Evolutionary conservation across 2,329 filamentous ascomycete genomes (phyloP).

Genomic region (Anisogramma anomala): DNA sequence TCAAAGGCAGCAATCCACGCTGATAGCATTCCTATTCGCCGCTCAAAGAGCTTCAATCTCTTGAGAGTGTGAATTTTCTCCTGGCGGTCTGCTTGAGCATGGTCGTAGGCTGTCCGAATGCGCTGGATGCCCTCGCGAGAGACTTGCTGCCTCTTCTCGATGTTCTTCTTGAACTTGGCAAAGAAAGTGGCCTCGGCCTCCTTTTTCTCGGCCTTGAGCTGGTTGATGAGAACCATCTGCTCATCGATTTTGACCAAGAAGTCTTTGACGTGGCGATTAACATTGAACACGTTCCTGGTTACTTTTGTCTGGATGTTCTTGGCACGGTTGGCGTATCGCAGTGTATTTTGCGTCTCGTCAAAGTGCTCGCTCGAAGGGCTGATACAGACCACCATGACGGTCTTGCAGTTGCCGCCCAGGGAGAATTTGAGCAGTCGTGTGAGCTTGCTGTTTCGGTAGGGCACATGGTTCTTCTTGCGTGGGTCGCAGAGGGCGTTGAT

Average conservation of each 20-base stretch:
- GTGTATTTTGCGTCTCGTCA: conserved; percentile 94
- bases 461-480: conserved; percentile 83
- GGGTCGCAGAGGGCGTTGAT: conserved; percentile 97
- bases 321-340: conserved; percentile 91
- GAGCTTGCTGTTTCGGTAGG: conserved; percentile 95
- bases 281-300: conserved; percentile 97
- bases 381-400: conserved; percentile 98
- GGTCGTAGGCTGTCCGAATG: conserved; percentile 72
- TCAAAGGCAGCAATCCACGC: conserved; percentile 93
- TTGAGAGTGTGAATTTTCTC: conserved; percentile 73
- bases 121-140: conserved; percentile 68
- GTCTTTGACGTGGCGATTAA: conserved; percentile 97
- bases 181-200: conserved; percentile 74
- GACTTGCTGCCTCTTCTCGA: conserved; percentile 67
- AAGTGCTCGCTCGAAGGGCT: conserved; percentile 94
- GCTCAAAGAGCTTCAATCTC: conserved; percentile 69
- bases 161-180: conserved; percentile 81
- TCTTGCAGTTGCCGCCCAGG: conserved; percentile 93
- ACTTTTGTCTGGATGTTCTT: conserved; percentile 99
- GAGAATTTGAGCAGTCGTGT: conserved; percentile 94
- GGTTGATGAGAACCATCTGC: conserved; percentile 93
- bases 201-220: conserved; percentile 85
- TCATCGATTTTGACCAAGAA: conserved; percentile 99
- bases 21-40: conserved; percentile 74
- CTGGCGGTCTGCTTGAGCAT: conserved; percentile 63